Evolutionary conservation across 1,284 basidiomycete species (phyloP), one percentile per base, ranked within the genome.

Genomic region (Ganoderma lucidum): DNA sequence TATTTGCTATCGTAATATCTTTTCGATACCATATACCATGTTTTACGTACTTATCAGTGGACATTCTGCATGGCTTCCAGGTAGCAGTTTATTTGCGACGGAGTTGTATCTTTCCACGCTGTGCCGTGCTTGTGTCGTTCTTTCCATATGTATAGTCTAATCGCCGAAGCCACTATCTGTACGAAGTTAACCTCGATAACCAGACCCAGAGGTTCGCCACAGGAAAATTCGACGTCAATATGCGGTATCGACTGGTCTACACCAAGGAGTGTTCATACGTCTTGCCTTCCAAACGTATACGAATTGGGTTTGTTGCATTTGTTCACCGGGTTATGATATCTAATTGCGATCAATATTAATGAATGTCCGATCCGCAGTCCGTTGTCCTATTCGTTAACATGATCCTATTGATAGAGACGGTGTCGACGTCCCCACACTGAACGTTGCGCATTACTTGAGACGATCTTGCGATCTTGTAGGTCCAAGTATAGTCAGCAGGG

Each of bases 391-490:
- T 19, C 35, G 35, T 35, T 35, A 23, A 23, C 23, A 23, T 23
- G 23, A 8, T 35, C 35, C 35, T 55, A 55, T 23, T 19, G 55
- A 35, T 56, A 35, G 28, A 6, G 30, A 32, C 28, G 6, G 17
- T 23, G 19, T 10, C 32, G 32, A 48, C 17, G 19, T 2, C 32
- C n/a, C 3, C 9, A 10, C 23, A 41, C 39, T 61, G 14, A 61
- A 9, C 6, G 41, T 39, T 39, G 56, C 56, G 35, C 19, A 59
- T 12, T 10, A 39, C 32, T 23, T 51, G 32, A 9, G 17, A 30
- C 2, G 59, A 65, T 65, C 64, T 17, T 30, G 42, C 17, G 56
- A 65, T 65, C 64, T 65, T 65, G 64, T 65, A 58, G 64, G 64
- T 65, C 64, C 64, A 65, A 58, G 64, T 59, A 53, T 65, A 41